A percentile compares a stretch with the other conserved stretches of the same genome.
phyloP scores from a whole-genome alignment of 495 filamentous ascomycete species.

The Penicillium atrosanguineum region DNA sequence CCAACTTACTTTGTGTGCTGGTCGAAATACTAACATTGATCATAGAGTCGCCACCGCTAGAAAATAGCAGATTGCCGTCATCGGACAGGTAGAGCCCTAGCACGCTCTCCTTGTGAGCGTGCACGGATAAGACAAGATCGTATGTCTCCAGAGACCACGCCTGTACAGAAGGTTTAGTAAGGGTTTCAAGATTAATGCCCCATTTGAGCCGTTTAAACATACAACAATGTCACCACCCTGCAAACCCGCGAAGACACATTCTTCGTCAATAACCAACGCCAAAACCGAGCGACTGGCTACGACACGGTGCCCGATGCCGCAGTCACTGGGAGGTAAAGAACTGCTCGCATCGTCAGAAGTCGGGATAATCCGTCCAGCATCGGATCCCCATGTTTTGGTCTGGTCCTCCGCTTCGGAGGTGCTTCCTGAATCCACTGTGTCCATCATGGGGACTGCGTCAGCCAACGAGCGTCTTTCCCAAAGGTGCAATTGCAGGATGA shows the following conservation, averaged over 20 bases:
- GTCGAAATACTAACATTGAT: constrained; percentile 64
- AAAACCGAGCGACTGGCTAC: constrained; percentile 46
- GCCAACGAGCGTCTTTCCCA: constrained; percentile 3
- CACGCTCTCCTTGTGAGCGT: constrained; percentile 87
- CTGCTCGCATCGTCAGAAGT: constrained; percentile 8
- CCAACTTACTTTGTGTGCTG: too few relatives aligned
- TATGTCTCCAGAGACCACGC: constrained; percentile 87
- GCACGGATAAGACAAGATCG: constrained; percentile 69
- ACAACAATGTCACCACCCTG: constrained; percentile 89
- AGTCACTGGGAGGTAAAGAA: constrained; percentile 27
- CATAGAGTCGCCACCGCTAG: constrained; percentile 89
- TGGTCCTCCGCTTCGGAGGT: constrained; percentile 40
- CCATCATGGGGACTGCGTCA: constrained; percentile 28
- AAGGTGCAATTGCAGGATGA: neutral
- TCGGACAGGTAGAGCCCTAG: constrained; percentile 77
- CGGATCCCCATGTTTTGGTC: constrained; percentile 39
- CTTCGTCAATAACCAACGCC: constrained; percentile 45
- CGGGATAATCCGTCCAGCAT: constrained; percentile 22
- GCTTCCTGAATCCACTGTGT: constrained; percentile 40
- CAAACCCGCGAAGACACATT: constrained; percentile 69
- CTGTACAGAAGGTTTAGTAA: constrained; percentile 30
- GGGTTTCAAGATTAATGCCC: neutral
- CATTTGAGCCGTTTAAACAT: constrained; percentile 14
- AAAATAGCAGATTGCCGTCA: constrained; percentile 77
- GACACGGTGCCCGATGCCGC: constrained; percentile 47